Evolutionary conservation across 306 rosid genomes (phyloP), one percentile per base, ranked within the genome.

Genomic region (Pterocarpus santalinus): DNA sequence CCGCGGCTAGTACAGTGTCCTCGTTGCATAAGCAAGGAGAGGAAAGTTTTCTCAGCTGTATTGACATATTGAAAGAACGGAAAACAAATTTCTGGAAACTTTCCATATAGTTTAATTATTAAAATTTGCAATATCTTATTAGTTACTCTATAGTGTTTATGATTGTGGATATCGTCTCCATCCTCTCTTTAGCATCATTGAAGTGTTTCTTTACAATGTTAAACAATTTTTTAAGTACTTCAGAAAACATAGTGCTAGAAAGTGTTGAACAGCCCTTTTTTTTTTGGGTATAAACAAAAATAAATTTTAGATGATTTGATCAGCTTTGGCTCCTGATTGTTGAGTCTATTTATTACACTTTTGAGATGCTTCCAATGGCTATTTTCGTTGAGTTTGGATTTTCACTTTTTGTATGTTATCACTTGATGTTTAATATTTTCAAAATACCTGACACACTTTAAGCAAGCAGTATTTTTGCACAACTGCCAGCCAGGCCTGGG

Each of bases 1-100:
- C 51, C n/a, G 49, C 28, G 33, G 88, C 92, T 71, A 87, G 49
- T 12, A 51, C 4, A 8, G 47, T 35, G 9, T 36, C 77, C 68
- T 57, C 2, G 10, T 5, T 51, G 63, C 63, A 7, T 4, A 15
- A 52, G 30, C 76, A 71, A 32, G 49, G 38, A 13, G 22, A 13
- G 63, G 75, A 69, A 34, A 14, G 3, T 13, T 5, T 32, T 51
- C 56, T 22, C 28, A 8, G 13, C 76, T 35, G 28, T 15, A 32
- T 12, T 49, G 33, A 28, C 51, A 9, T 6, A 30, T 1, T 69
- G 61, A 69, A 30, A 49, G 46, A 34, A 71, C n/a, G 8, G 11
- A 51, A 14, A 33, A 52, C 1, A 7, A 22, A 22, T 33, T 7
- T 70, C 44, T 36, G n/a, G 46, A 38, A 51, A 33, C n/a, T 49